Base-by-base conservation (phyloP, 2,329 filamentous ascomycete genomes). In the Pseudopithomyces chartarum region DNA sequence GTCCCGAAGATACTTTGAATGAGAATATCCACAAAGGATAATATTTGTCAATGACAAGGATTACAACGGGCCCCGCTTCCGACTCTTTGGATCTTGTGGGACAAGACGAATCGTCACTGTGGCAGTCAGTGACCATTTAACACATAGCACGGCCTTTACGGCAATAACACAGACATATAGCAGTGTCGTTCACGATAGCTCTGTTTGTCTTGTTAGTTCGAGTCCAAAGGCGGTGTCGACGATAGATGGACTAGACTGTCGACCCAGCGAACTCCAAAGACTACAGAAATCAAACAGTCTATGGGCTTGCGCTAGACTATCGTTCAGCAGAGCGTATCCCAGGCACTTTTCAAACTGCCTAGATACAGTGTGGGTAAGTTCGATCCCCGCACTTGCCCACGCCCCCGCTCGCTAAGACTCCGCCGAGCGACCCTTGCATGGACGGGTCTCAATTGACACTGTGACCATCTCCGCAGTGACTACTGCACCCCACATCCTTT, bases 401-500 rank as follows among this genome's bases (percentile, higher is more conserved):
- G 38, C 45, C 46, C 38, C 44, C 58, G 48, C 48, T 51, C 57
- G 64, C 68, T 65, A 68, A 69, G 59, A 11, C 29, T 36, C 32
- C 44, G 44, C 44, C 34, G 20, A 32, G 20, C 34, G 47, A 39
- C 34, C 47, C 47, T 50, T 40, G 47, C 47, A 50, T 40, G 36
- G 33, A 38, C 38, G 45, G 19, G 15, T 17, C 34, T 19, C 23
- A n/a, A 23, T 43, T 26, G 3, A 43, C 13, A 33, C 43, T 42
- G 12, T 32, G 17, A 32, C 26, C 50, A 34, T 55, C 60, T 62
- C 61, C 63, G 62, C 64, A 59, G 49, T 63, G 57, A 49, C 64
- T 63, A 61, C 61, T 71, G 70, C 65, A 73, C 71, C 71, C 70
- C 71, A 74, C 70, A 74, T 70, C 62, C 64, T 42, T 42, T 43